phyloP scores from a whole-genome alignment of 805 yeast genomes.

The Metschnikowia corniflorae region DNA sequence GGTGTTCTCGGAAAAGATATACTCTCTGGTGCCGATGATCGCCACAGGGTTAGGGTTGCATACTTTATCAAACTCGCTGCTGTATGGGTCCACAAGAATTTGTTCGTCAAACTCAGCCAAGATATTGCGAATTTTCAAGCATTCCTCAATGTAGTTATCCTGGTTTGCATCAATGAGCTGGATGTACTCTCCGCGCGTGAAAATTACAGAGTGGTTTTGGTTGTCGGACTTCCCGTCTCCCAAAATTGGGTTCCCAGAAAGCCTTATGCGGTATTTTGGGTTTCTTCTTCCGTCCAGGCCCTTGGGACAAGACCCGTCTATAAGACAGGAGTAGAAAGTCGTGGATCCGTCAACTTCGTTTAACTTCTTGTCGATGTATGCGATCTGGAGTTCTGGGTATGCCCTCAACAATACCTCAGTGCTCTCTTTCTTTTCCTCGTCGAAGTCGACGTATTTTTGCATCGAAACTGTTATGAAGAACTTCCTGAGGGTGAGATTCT shows the following conservation, averaged over 20 bases:
- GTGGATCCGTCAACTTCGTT: constrained; percentile 62
- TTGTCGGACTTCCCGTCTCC: constrained; percentile 91
- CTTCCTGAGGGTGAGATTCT: constrained; percentile 75
- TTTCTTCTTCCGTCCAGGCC: constrained; percentile 54
- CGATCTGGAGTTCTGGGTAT: constrained; percentile 83
- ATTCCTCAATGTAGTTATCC: constrained; percentile 82
- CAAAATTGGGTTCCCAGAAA: constrained; percentile 80
- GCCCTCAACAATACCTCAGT: constrained; percentile 80
- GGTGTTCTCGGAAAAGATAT: constrained; percentile 80
- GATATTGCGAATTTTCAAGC: constrained; percentile 76
- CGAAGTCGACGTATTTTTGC: constrained; percentile 76
- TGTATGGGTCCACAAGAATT: constrained; percentile 16
- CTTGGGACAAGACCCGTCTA: constrained; percentile 72
- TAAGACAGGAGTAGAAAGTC: constrained; percentile 69
- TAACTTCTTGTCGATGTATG: constrained; percentile 88
- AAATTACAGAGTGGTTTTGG: constrained; percentile 76
- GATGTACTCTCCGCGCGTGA: constrained; percentile 80
- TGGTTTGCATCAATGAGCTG: constrained; percentile 86
- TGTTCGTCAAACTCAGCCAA: constrained; percentile 81
- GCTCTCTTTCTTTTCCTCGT: constrained; percentile 70
- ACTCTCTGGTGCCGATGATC: constrained; percentile 83
- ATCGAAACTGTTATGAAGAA: constrained; percentile 78
- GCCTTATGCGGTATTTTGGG: constrained; percentile 70
- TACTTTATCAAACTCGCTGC: constrained; percentile 10
- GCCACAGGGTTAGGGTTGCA: constrained; percentile 49